These are phyloP conservation scores for Epichloe sibirici DNA, from an alignment of 2,329 filamentous ascomycete genomes.

Conservation along the genomic window DNA sequence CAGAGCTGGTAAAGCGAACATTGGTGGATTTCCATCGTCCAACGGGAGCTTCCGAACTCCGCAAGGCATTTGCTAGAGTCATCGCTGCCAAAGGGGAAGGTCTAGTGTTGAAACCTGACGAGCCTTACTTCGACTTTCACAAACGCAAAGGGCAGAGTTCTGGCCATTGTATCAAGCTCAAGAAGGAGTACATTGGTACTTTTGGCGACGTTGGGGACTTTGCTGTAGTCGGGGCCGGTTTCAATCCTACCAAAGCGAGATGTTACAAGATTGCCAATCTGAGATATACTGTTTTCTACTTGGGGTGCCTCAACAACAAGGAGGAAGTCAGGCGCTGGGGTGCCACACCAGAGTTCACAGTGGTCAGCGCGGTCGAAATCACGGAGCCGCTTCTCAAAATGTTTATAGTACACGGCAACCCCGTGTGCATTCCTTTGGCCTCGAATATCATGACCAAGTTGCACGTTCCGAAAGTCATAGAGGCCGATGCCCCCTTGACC, in stretches of 20 bases:
- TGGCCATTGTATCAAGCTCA: constrained; percentile 64
- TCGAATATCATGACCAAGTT: constrained; percentile 32
- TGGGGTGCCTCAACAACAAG: constrained; percentile 65
- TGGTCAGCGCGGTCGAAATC: constrained; percentile 53
- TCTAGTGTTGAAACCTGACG: constrained; percentile 66
- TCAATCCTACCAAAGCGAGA: constrained; percentile 50
- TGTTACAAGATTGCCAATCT: constrained; percentile 40
- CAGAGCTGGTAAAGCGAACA: constrained; percentile 54
- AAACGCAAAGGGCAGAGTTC: constrained; percentile 23
- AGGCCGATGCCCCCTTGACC: constrained; percentile 29
- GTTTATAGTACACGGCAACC: constrained; percentile 37
- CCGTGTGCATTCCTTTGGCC: constrained; percentile 23
- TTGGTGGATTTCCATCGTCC: constrained; percentile 51
- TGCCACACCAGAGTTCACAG: constrained; percentile 46
- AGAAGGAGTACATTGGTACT: constrained; percentile 69
- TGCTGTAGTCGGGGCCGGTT: constrained; percentile 63
- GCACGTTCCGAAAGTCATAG: constrained; percentile 31
- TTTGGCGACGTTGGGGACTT: constrained; percentile 79
- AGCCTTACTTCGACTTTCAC: constrained; percentile 58
- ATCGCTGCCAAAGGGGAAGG: constrained; percentile 63
- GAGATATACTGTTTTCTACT: constrained; percentile 68
- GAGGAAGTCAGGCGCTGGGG: constrained; percentile 39
- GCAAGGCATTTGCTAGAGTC: constrained; percentile 52
- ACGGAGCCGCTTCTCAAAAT: constrained; percentile 36
- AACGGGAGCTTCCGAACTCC: constrained; percentile 41